Evolutionary conservation across 1,284 basidiomycete species (phyloP), one percentile per base, ranked within the genome.

Genomic region (Tylopilus sp.): DNA sequence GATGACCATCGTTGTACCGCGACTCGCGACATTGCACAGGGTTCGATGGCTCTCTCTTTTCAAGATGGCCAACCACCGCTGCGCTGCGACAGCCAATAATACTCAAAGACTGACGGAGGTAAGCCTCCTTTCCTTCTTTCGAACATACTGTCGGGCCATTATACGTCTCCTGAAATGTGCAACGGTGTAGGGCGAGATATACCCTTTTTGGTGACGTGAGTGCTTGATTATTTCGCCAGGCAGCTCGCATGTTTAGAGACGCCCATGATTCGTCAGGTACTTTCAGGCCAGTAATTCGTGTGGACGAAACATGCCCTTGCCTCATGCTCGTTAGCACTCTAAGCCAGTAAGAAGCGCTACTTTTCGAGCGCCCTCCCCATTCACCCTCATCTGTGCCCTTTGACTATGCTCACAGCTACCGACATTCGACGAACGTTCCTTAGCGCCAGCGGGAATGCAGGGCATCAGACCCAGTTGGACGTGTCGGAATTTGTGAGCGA

Each of bases 351-450:
- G 39, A 47, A 21, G 28, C 47, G 46, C 48, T 51, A 7, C 49
- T 44, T 41, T 37, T 26, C 41, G 31, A 36, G 35, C 16, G 19
- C 39, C 35, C 35, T 23, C 15, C 18, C 18, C 38, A 1, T 30
- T 5, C n/a, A 13, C 30, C 34, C 11, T 30, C 21, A 18, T 29
- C 36, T 15, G 30, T 16, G 23, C 49, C 29, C 12, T 49, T 23
- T 18, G 11, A 41, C 42, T 6, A 61, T 65, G 60, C 28, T 40
- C 21, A 50, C 55, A 28, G 40, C 46, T 43, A 45, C 45, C 2
- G 33, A 19, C 4, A 29, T 52, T 19, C 43, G 0, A 16, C 18
- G 56, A 6, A 25, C 15, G 1, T n/a, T 59, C 16, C 48, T 23
- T 16, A 37, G 3, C 19, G 13, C 29, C 4, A 23, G 36, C 10